These are phyloP conservation scores for Paecilomyces sp. DNA, from an alignment of 2,329 filamentous ascomycete genomes.

Conservation along the genomic window DNA sequence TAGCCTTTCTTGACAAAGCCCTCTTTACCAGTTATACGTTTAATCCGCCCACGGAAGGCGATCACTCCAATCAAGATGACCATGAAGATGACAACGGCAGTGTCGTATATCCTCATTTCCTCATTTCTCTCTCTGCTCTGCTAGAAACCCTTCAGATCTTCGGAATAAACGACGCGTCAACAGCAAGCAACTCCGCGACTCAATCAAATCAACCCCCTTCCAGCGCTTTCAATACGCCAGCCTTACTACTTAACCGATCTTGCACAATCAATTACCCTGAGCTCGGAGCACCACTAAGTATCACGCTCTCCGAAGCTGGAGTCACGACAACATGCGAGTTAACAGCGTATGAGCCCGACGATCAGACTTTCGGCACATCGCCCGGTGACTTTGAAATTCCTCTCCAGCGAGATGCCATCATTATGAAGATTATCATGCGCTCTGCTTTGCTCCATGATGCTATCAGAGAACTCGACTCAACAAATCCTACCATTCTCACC, in stretches of 20 bases:
- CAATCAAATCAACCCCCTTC: conserved; percentile 34
- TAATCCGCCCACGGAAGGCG: conserved; percentile 38
- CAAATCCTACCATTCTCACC: conserved; percentile 65
- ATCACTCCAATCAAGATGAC: conserved; percentile 17
- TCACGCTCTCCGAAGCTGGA: conserved; percentile 78
- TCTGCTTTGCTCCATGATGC: conserved; percentile 45
- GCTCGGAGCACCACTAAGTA: conserved; percentile 69
- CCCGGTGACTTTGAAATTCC: conserved; percentile 55
- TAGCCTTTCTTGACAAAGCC: conserved; percentile 77
- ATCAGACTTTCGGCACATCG: conserved; percentile 48
- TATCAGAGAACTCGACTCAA: conserved; percentile 49
- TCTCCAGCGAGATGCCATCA: conserved; percentile 70
- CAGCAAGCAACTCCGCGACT: conserved; percentile 29
- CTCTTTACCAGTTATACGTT: conserved; percentile 83
- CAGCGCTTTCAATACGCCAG: conserved; percentile 78
- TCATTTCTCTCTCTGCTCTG: conserved; percentile 78
- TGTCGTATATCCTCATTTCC: conserved; percentile 59
- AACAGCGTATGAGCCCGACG: conserved; percentile 75
- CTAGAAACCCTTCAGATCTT: conserved; percentile 96
- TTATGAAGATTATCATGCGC: conserved; percentile 94
- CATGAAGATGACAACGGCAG: conserved; percentile 16
- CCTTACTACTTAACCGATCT: conserved; percentile 74
- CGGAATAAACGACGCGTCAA: conserved; percentile 58
- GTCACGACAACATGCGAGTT: conserved; percentile 86
- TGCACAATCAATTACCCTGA: conserved; percentile 74